Percentiles rank a stretch among this genome's conserved stretches.
phyloP scores from a whole-genome alignment of 352 stramenopile genomes.

The Phytophthora pluvialis region DNA sequence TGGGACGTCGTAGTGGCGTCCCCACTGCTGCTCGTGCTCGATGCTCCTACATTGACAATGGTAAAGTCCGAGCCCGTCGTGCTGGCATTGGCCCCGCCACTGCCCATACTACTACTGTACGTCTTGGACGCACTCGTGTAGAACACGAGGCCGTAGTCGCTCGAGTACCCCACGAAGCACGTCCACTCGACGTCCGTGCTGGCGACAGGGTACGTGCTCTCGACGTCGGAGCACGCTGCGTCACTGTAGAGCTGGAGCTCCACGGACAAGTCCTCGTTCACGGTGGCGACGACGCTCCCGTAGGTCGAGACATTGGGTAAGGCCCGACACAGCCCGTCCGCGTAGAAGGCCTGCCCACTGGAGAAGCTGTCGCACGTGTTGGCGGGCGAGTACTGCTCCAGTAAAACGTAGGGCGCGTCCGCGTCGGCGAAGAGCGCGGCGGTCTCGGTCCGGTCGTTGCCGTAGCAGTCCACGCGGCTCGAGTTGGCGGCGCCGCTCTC shows the following conservation, averaged over 20 bases:
- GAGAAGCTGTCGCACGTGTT: constrained; percentile 22
- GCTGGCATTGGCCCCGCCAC: constrained; percentile 2
- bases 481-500: constrained; percentile 9
- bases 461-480: constrained; percentile 24
- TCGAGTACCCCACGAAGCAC: constrained; percentile 24
- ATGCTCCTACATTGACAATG: constrained; percentile 11
- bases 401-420: constrained; percentile 24
- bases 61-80: constrained; percentile 20
- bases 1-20: background rate
- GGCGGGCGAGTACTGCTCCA: constrained; percentile 28
- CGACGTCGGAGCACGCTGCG: constrained; percentile 9
- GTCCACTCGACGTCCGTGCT: constrained; percentile 22
- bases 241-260: constrained; percentile 26
- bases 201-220: constrained; percentile 11
- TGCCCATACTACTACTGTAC: constrained; percentile 19
- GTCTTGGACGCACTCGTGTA: constrained; percentile 22
- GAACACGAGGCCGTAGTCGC: constrained; percentile 23
- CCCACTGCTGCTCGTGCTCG: constrained; percentile 5
- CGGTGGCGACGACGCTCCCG: constrained; percentile 12
- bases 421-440: constrained; percentile 18
- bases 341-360: constrained; percentile 27
- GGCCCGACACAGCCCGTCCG: constrained; percentile 21
- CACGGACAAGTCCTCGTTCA: constrained; percentile 18
- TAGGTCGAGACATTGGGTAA: constrained; percentile 25
- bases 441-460: constrained; percentile 21